Conservation (phyloP, 2,329 filamentous ascomycete species). For the Pleoardoris graminearum region DNA sequence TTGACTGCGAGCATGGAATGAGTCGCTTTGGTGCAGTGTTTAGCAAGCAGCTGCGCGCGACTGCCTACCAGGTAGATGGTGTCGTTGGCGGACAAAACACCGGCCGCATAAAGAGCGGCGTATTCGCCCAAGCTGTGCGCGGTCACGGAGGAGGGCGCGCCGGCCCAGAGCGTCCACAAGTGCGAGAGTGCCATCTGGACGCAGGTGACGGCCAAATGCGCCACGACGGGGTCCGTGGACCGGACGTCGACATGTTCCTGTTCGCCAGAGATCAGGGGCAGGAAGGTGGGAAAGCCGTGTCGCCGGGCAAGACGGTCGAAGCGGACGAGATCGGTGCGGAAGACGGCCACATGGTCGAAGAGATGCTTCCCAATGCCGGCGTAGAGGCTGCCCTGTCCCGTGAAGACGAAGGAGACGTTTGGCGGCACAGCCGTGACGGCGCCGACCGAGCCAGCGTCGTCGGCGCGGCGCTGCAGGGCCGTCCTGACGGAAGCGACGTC, state of each 20-base stretch:
- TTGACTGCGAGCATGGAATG: slow-evolving; percentile 69
- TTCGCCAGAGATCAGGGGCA: slow-evolving; percentile 54
- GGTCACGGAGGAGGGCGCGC: slow-evolving; percentile 59
- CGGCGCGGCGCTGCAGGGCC: too few relatives aligned
- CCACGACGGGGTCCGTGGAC: slow-evolving; percentile 55
- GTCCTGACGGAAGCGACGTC: too few relatives aligned
- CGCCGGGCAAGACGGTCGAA: slow-evolving; percentile 52
- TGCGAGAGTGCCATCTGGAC: slow-evolving; percentile 57
- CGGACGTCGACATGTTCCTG: slow-evolving; percentile 54
- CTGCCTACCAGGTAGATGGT: slow-evolving; percentile 73
- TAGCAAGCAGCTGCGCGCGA: slow-evolving; percentile 66
- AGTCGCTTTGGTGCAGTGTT: slow-evolving; percentile 66
- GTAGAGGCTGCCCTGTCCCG: slow-evolving; percentile 58
- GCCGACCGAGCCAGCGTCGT: too few relatives aligned
- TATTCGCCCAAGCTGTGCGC: slow-evolving; percentile 72
- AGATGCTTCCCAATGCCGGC: slow-evolving; percentile 55
- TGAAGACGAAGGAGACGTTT: slow-evolving; percentile 59
- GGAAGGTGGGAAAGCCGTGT: slow-evolving; percentile 54
- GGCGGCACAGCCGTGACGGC: too few relatives aligned
- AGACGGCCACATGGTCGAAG: slow-evolving; percentile 53
- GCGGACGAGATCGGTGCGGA: slow-evolving; percentile 55
- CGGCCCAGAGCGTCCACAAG: slow-evolving; percentile 57
- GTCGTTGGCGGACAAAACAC: slow-evolving; percentile 72
- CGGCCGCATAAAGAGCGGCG: slow-evolving; percentile 70
- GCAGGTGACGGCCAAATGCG: slow-evolving; percentile 57